Evolutionary conservation across 1,284 basidiomycete species (phyloP).

Genomic region (Apiotrichum veenhuisii): DNA sequence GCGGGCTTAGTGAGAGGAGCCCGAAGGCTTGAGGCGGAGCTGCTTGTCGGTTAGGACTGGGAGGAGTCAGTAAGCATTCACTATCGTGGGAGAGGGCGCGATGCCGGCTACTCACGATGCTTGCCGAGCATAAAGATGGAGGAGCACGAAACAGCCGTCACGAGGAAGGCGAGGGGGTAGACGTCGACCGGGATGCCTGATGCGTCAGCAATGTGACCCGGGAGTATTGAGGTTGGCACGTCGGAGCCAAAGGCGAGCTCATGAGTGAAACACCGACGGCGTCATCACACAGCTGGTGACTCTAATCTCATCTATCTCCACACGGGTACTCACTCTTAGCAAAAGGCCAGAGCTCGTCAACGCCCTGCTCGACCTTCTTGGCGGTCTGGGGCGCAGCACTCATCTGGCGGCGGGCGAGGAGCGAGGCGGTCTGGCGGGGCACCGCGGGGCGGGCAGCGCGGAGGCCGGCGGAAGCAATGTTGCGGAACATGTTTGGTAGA

Average conservation of each 20-base stretch:
- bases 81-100: too few relatives aligned
- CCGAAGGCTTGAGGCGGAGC: constrained; percentile 7
- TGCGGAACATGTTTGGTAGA: neutral
- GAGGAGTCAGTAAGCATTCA: too few relatives aligned
- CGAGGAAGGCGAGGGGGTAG: constrained; percentile 4
- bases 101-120: constrained; percentile 4
- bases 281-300: neutral
- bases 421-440: neutral
- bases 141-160: neutral
- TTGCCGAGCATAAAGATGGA: constrained; percentile 3
- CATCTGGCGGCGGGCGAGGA: constrained; percentile 2
- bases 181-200: constrained; percentile 7
- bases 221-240: too few relatives aligned
- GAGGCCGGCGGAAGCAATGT: neutral
- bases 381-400: neutral
- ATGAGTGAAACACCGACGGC: too few relatives aligned
- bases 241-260: too few relatives aligned
- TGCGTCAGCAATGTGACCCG: too few relatives aligned
- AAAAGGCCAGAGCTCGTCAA: constrained; percentile 1
- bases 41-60: neutral
- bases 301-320: too few relatives aligned
- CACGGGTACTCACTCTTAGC: constrained; percentile 5
- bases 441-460: constrained; percentile 1
- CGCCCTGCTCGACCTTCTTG: constrained; percentile 4
- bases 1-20: neutral